Evolutionary conservation across 495 filamentous ascomycete genomes (phyloP), one percentile per base, ranked within the genome.

Genomic region (Entonaema liquescens): DNA sequence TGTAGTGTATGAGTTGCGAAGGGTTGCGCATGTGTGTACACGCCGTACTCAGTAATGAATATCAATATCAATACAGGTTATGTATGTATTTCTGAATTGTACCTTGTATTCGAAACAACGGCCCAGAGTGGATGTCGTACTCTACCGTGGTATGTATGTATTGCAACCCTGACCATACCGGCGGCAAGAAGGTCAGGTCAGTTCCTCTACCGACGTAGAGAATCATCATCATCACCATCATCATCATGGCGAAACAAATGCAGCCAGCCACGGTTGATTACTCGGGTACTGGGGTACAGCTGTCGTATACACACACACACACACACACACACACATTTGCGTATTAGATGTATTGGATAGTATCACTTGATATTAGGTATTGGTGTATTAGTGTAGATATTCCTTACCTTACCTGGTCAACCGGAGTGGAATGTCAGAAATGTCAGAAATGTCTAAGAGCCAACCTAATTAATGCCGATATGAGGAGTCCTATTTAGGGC

Each of bases 181-280:
- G 59, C 63, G 62, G 61, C 62, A 56, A 71, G 59, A 62, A 59
- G 47, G 42, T 29, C 23, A n/a, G n/a, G 38, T 17, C 38, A 42
- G 12, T 11, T 29, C 25, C 23, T 29, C 49, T 53, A 53, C 49
- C 49, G 49, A 29, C 23, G 42, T 47, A 47, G 19, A 47, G 42
- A 47, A 12, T 47, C 42, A 47, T 23, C 40, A 29, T 31, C 59
- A 53, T 59, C 25, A 12, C 25, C 47, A 58, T 60, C 59, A 38
- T 60, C 61, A 53, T 40, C 25, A 52, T 47, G 49, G 44, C 44
- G 42, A 64, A 61, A 61, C 56, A 36, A 47, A 67, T 62, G 53
- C 69, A 67, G 63, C 69, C 47, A 67, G 63, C 69, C 69, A 72
- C 59, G 59, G 59, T 53, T 67, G 29, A 57, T 26, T 36, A 21